Evolutionary conservation across 1,139 yeast genomes (phyloP).

Genomic region (Casaregolazyma suthepensis): DNA sequence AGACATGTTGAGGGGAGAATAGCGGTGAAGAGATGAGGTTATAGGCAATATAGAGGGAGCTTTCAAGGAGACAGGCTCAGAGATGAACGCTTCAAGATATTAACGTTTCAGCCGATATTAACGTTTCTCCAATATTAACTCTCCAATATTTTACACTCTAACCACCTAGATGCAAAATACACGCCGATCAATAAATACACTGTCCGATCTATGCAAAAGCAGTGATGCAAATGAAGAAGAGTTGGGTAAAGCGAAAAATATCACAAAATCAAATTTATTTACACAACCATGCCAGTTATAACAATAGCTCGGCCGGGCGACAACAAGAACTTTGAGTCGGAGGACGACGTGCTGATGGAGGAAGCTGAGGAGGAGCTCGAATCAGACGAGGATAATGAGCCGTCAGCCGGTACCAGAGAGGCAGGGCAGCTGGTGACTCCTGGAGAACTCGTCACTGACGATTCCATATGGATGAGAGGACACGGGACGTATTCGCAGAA

Average conservation of each 20-base stretch:
- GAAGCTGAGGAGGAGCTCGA: conserved; percentile 12
- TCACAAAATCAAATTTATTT: neutral
- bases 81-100: too few species aligned
- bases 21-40: neutral
- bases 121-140: too few species aligned
- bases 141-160: too few species aligned
- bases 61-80: too few species aligned
- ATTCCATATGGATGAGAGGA: conserved; percentile 97
- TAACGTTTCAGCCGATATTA: too few species aligned
- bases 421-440: conserved; percentile 62
- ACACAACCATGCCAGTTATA: conserved; percentile 17
- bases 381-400: conserved; percentile 3
- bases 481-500: conserved; percentile 87
- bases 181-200: neutral
- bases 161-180: neutral
- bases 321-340: conserved; percentile 16
- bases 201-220: neutral
- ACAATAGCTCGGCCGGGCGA: conserved; percentile 18
- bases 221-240: neutral
- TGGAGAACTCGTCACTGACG: conserved; percentile 94
- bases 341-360: conserved; percentile 22
- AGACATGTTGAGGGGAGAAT: neutral
- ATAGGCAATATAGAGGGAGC: neutral
- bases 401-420: conserved; percentile 4
- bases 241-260: neutral